Evolutionary conservation across 2,329 filamentous ascomycete genomes (phyloP).

Genomic region (Aureobasidium subglaciale): DNA sequence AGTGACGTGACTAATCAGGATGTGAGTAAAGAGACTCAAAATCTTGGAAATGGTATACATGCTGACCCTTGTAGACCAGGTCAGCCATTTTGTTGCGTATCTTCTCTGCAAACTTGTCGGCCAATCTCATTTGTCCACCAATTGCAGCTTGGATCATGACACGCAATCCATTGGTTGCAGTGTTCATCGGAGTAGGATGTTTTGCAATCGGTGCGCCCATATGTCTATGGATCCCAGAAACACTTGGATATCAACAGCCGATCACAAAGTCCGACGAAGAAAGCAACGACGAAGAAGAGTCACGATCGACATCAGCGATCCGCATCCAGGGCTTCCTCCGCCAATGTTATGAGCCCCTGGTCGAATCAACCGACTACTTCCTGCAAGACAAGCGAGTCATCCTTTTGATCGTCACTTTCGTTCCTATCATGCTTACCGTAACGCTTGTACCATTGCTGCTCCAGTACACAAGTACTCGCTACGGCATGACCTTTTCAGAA

Average conservation of each 20-base stretch:
- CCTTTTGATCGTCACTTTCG: conserved; percentile 25
- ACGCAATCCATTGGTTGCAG: conserved; percentile 29
- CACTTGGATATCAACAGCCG: conserved; percentile 22
- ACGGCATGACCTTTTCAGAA: conserved; percentile 38
- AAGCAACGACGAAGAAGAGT: not conserved
- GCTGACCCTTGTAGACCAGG: no score
- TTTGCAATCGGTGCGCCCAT: conserved; percentile 18
- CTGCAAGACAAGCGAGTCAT: conserved; percentile 26
- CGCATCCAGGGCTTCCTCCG: not conserved
- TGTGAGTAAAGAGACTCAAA: no score
- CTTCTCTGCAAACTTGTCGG: conserved; percentile 24
- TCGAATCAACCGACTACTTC: conserved; percentile 24
- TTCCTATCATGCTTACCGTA: conserved; percentile 23
- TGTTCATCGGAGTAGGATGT: conserved; percentile 22
- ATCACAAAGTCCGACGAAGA: no score
- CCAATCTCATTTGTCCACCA: conserved; percentile 27
- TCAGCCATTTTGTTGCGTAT: conserved; percentile 27
- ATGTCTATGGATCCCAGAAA: conserved; percentile 27
- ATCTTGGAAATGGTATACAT: no score
- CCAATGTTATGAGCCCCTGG: not conserved
- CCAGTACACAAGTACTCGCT: conserved; percentile 49
- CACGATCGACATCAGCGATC: not conserved
- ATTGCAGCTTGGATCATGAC: conserved; percentile 29
- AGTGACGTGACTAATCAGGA: conserved; percentile 27
- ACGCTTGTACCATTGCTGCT: conserved; percentile 31